Conservation (phyloP, 306 rosid genomes). For the Malus orientalis region DNA sequence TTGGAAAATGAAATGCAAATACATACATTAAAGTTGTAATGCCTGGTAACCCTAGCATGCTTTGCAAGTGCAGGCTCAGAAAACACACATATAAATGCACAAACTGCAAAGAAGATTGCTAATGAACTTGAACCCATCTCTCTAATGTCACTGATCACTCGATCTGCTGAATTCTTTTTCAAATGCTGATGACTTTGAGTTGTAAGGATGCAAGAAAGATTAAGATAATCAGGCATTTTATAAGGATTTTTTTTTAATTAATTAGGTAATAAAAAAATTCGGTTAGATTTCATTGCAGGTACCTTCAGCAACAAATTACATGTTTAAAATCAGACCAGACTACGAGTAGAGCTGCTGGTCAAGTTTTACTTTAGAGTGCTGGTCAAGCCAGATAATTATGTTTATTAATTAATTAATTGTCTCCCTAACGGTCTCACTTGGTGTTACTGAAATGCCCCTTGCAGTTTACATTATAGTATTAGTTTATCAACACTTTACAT, state of each 20-base stretch:
- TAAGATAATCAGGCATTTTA: conserved; percentile 13
- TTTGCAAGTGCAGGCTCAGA: conserved; percentile 34
- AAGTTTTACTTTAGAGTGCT: conserved; percentile 44
- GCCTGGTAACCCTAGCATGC: conserved; percentile 52
- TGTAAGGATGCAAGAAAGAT: conserved; percentile 31
- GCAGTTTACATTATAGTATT: background rate
- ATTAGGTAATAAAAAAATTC: conserved; percentile 46
- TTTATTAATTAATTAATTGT: background rate
- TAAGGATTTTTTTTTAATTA: conserved; percentile 31
- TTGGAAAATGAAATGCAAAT: conserved; percentile 9
- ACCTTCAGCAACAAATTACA: conserved; percentile 31
- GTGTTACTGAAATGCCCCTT: conserved; percentile 9
- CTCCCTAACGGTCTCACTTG: conserved; percentile 4
- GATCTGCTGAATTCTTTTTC: background rate
- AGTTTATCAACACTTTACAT: background rate
- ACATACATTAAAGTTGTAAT: conserved; percentile 53
- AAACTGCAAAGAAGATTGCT: conserved; percentile 19
- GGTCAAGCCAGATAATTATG: conserved; percentile 30
- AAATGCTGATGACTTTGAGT: background rate
- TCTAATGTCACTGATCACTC: background rate
- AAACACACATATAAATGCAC: conserved; percentile 23
- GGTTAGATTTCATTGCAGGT: conserved; percentile 18
- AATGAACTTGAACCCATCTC: conserved; percentile 25
- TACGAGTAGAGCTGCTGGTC: conserved; percentile 18
- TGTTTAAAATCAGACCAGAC: conserved; percentile 2